phyloP scores from a whole-genome alignment of 495 filamentous ascomycete genomes.

The Friedmanniomyces simplex region DNA sequence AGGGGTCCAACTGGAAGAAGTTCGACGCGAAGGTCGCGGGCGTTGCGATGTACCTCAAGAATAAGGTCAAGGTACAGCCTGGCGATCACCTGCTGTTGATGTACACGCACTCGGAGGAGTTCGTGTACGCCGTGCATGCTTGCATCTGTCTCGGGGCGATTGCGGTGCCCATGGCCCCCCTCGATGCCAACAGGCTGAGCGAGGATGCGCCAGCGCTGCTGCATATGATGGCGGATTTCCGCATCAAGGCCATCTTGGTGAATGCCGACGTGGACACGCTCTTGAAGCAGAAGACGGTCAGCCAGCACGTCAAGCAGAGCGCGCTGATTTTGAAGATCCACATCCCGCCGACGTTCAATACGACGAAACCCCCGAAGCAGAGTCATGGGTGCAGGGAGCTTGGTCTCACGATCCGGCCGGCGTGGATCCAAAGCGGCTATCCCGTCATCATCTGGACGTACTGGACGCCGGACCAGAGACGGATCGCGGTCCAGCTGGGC shows the following conservation, averaged over 20 bases:
- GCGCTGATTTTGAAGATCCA: conserved; percentile 76
- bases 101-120: conserved; percentile 98
- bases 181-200: conserved; percentile 83
- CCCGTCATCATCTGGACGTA: conserved; percentile 96
- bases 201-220: conserved; percentile 94
- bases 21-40: conserved; percentile 86
- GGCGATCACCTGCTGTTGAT: conserved; percentile 90
- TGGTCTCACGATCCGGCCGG: conserved; percentile 74
- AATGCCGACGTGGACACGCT: conserved; percentile 91
- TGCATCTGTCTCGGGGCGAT: conserved; percentile 86
- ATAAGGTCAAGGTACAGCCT: conserved; percentile 80
- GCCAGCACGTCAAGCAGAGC: conserved; percentile 91
- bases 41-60: conserved; percentile 84
- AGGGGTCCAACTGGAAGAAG: conserved; percentile 97
- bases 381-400: conserved; percentile 81
- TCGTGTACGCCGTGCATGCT: conserved; percentile 88
- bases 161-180: conserved; percentile 79
- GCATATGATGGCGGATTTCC: conserved; percentile 79
- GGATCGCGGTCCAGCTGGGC: conserved; percentile 85
- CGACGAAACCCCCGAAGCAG: conserved; percentile 84
- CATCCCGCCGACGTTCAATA: conserved; percentile 78
- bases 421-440: conserved; percentile 71
- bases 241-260: conserved; percentile 80
- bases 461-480: conserved; percentile 93
- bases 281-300: conserved; percentile 75